Evolutionary conservation across 148 eudicot species (phyloP).

Genomic region (Oxyria digyna): DNA sequence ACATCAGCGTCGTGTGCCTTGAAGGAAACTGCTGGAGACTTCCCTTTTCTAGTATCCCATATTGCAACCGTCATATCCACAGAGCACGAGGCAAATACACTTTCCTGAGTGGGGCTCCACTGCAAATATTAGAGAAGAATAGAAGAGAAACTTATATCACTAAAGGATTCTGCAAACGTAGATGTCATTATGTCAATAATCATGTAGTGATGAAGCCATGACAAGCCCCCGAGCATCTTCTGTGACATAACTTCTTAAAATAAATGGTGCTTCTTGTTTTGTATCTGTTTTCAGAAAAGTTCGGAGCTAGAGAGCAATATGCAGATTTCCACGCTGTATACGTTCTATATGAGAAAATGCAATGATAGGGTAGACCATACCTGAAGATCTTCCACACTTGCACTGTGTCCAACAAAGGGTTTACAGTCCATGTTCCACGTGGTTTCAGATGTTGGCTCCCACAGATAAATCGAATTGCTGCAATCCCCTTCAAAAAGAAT

Average conservation of each 20-base stretch:
- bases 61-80: constrained; percentile 76
- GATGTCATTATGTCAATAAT: not conserved
- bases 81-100: constrained; percentile 89
- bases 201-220: not conserved
- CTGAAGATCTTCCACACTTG: constrained; percentile 94
- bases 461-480: constrained; percentile 54
- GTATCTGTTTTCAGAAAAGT: not conserved
- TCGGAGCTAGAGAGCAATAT: not conserved
- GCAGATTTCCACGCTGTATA: not conserved
- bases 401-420: constrained; percentile 83
- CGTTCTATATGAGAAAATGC: not conserved
- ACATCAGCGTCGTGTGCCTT: constrained; percentile 96
- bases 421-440: constrained; percentile 64
- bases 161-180: not conserved
- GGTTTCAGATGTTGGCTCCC: constrained; percentile 77
- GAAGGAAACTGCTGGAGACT: constrained; percentile 50
- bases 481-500: constrained; percentile 50
- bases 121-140: constrained; percentile 17
- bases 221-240: not conserved
- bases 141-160: not conserved
- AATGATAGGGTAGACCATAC: constrained; percentile 16
- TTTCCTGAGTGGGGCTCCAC: constrained; percentile 92
- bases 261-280: not conserved
- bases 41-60: constrained; percentile 77
- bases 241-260: not conserved